Evolutionary conservation across 139 green algal genomes (phyloP).

Genomic region (Chlorella sp.): DNA sequence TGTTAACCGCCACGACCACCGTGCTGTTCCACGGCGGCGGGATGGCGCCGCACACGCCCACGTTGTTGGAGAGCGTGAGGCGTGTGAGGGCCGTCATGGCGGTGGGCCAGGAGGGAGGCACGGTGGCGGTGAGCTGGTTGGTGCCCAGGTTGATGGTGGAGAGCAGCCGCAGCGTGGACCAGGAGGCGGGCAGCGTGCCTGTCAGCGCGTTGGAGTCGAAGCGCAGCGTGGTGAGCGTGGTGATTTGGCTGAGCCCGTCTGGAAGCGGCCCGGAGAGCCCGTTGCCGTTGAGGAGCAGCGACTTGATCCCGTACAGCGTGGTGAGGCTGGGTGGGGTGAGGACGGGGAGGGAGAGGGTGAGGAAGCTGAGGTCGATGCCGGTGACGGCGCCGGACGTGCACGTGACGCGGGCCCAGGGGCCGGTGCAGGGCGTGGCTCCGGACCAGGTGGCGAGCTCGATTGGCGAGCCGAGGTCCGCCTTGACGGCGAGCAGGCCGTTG

Average conservation of each 20-base stretch:
- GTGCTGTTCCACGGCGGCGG: not conserved
- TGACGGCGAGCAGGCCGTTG: not conserved
- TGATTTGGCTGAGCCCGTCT: not conserved
- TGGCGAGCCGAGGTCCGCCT: not conserved
- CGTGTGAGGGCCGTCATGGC: not conserved
- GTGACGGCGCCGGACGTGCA: not conserved
- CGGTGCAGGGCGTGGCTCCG: not conserved
- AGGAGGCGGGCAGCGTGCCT: slow-evolving; percentile 10
- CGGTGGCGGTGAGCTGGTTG: slow-evolving; percentile 1
- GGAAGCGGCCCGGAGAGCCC: not conserved
- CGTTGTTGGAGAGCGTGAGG: slow-evolving; percentile 12
- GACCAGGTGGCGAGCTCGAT: slow-evolving; percentile 5
- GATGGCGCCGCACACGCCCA: slow-evolving; percentile 3
- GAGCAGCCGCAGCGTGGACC: slow-evolving; percentile 12
- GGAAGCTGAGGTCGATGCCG: slow-evolving; percentile 8
- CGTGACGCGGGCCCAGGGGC: not conserved
- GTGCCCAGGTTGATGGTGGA: not conserved
- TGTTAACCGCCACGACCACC: not conserved
- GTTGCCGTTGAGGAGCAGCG: not conserved
- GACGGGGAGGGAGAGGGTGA: not conserved
- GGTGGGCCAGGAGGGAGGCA: not conserved
- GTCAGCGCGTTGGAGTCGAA: slow-evolving; percentile 1
- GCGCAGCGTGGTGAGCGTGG: not conserved
- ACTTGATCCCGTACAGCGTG: not conserved
- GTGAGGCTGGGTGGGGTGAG: not conserved